phyloP scores from a whole-genome alignment of 306 rosid species.

The Glycine tomentella region DNA sequence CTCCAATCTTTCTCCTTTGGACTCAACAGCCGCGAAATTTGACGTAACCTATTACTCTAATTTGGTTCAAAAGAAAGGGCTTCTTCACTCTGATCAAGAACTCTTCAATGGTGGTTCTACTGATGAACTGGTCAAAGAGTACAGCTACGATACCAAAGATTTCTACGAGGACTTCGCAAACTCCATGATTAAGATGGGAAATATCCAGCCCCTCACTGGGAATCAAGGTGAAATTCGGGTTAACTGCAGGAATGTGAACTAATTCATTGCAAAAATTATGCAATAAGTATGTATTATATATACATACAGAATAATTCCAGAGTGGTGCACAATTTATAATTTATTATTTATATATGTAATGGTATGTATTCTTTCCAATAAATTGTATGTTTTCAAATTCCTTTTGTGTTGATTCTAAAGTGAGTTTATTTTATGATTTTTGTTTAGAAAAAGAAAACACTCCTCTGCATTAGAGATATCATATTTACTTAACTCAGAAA shows the following conservation, averaged over 20 bases:
- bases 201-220: constrained; percentile 57
- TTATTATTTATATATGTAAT: too few species aligned
- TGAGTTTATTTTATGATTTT: too few species aligned
- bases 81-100: constrained; percentile 63
- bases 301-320: too few species aligned
- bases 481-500: too few species aligned
- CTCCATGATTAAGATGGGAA: constrained; percentile 65
- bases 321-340: too few species aligned
- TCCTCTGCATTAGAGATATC: too few species aligned
- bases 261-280: too few species aligned
- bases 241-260: constrained; percentile 48
- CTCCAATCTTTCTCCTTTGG: constrained; percentile 50
- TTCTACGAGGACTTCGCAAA: constrained; percentile 46
- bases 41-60: constrained; percentile 35
- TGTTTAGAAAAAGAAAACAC: too few species aligned
- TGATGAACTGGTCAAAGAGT: constrained; percentile 44
- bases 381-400: too few species aligned
- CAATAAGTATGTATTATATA: too few species aligned
- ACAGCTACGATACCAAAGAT: not conserved
- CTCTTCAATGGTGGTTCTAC: constrained; percentile 51
- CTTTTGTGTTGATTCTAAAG: too few species aligned
- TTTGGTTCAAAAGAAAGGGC: constrained; percentile 47
- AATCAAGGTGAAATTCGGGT: constrained; percentile 51
- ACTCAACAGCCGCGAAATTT: constrained; percentile 31
- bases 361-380: too few species aligned